phyloP scores from a whole-genome alignment of 2,329 filamentous ascomycete species.

The Oidium heveae region DNA sequence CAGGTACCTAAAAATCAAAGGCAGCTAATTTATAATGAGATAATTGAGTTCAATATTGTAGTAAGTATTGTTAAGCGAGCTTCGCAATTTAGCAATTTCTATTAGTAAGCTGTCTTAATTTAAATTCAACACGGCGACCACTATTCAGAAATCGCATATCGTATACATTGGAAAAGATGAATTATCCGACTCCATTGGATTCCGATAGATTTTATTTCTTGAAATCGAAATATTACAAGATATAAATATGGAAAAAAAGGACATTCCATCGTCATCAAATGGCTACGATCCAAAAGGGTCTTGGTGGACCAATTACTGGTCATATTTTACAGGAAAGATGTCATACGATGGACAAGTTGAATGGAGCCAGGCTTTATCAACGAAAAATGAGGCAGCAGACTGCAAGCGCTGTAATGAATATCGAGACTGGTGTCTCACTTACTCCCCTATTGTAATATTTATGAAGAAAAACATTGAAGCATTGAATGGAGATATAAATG shows the following conservation, averaged over 20 bases:
- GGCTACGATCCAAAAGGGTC: slow-evolving; percentile 33
- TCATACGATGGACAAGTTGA: slow-evolving; percentile 41
- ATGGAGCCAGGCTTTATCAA: slow-evolving; percentile 57
- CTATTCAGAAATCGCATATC: no score
- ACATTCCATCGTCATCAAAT: slow-evolving; percentile 22
- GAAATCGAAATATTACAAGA: no score
- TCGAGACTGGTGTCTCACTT: slow-evolving; percentile 60
- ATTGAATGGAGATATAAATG: slow-evolving; percentile 52
- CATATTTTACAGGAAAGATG: slow-evolving; percentile 50
- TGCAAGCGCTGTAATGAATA: slow-evolving; percentile 59
- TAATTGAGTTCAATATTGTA: no score
- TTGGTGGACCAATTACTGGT: slow-evolving; percentile 65
- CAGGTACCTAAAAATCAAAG: no score
- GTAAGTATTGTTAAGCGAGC: no score
- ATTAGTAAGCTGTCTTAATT: no score
- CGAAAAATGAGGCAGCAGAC: slow-evolving; percentile 50
- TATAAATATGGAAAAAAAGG: background rate
- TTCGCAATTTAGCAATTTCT: no score
- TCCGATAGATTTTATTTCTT: no score
- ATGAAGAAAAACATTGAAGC: slow-evolving; percentile 56
- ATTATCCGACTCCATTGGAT: background rate
- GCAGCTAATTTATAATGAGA: no score
- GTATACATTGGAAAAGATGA: no score
- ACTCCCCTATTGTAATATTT: slow-evolving; percentile 72
- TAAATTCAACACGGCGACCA: no score